Evolutionary conservation across 2,329 filamentous ascomycete genomes (phyloP).

Genomic region (Botrytis cinerea): DNA sequence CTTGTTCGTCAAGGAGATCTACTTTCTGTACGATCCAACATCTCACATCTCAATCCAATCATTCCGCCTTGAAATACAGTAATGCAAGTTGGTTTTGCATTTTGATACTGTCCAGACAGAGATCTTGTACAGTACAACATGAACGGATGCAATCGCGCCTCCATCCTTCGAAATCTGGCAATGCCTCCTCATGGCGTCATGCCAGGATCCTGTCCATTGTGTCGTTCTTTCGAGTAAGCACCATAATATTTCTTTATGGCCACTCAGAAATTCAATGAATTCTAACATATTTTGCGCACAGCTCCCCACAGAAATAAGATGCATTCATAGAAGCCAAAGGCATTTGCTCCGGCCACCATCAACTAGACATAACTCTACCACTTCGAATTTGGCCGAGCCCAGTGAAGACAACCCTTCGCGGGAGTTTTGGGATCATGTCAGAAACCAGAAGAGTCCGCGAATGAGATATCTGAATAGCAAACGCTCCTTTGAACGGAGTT

Average conservation of each 20-base stretch:
- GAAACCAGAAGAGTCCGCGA: background rate
- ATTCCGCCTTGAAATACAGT: background rate
- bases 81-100: slow-evolving; percentile 12
- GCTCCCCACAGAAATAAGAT: background rate
- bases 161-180: slow-evolving; percentile 36
- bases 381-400: background rate
- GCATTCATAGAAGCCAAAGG: background rate
- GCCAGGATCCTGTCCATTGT: slow-evolving; percentile 9
- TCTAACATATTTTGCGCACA: slow-evolving; percentile 10
- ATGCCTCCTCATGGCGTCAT: slow-evolving; percentile 28
- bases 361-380: background rate
- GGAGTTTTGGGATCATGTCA: background rate
- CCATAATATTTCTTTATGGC: background rate
- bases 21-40: too few species aligned
- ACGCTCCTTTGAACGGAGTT: background rate
- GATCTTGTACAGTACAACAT: slow-evolving; percentile 23
- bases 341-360: background rate
- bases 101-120: slow-evolving; percentile 7
- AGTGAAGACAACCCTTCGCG: background rate
- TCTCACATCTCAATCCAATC: background rate
- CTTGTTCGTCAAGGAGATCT: background rate
- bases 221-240: slow-evolving; percentile 9
- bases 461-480: background rate
- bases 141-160: slow-evolving; percentile 42
- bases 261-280: background rate